Conservation (phyloP, 257 asterid species). For the Nicotiana otophora region DNA sequence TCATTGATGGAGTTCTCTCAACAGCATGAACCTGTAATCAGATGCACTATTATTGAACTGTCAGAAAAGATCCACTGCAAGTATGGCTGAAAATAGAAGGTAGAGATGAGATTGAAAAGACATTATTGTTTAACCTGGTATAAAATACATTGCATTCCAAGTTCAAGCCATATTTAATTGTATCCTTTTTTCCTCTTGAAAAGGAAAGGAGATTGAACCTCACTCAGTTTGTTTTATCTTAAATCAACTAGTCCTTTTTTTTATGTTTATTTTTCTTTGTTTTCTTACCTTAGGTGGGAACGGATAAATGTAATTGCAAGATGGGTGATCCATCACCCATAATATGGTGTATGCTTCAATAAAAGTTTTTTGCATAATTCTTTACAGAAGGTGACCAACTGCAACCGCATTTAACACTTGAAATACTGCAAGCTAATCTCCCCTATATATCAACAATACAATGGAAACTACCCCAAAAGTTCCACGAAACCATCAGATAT, state of each 20-base stretch:
- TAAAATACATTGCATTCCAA: background rate
- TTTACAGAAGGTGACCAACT: background rate
- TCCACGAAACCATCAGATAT: background rate
- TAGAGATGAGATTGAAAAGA: slow-evolving; percentile 1
- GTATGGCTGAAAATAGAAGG: background rate
- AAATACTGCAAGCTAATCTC: background rate
- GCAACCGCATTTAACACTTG: background rate
- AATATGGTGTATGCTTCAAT: background rate
- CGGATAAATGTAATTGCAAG: background rate
- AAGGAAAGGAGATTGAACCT: background rate
- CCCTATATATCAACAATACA: background rate
- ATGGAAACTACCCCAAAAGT: background rate
- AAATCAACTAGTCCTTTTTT: background rate
- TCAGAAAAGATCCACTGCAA: slow-evolving; percentile 4
- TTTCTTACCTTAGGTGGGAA: background rate
- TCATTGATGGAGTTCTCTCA: slow-evolving; percentile 99
- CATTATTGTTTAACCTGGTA: background rate
- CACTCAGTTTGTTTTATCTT: background rate
- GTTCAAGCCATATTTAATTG: background rate
- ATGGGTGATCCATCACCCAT: background rate
- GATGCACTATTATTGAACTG: slow-evolving; percentile 13
- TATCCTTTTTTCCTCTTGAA: background rate
- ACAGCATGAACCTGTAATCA: slow-evolving; percentile 77
- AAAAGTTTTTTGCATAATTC: background rate
- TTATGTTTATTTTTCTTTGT: background rate